Percentiles rank a stretch among this genome's conserved stretches.
These are phyloP conservation scores for Physcomitrium patens DNA, from an alignment of 225 moss, liverwort and hornwort species.

Conservation along the genomic window DNA sequence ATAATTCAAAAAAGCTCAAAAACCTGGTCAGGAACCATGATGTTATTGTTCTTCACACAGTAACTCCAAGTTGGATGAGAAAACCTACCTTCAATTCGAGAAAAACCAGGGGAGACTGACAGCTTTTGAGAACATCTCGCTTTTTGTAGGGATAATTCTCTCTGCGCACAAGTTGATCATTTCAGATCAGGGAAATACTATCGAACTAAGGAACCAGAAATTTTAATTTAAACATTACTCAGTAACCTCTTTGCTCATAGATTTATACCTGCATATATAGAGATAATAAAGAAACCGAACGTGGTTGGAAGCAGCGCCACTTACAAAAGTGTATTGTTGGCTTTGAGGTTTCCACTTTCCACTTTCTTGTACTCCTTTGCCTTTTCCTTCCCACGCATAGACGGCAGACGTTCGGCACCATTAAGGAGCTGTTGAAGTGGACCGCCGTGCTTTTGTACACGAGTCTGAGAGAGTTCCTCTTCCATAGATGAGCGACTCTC, in stretches of 20 bases:
- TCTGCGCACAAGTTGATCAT: slow-evolving; percentile 60
- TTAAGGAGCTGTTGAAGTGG: slow-evolving; percentile 56
- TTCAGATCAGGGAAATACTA: slow-evolving; percentile 34
- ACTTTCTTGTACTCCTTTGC: slow-evolving; percentile 73
- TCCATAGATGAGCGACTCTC: slow-evolving; percentile 39
- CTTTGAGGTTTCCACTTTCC: slow-evolving; percentile 58
- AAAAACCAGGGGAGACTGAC: slow-evolving; percentile 87
- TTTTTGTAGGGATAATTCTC: slow-evolving; percentile 94
- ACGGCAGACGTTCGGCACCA: slow-evolving; percentile 58
- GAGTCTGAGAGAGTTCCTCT: slow-evolving; percentile 33
- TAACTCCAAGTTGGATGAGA: slow-evolving; percentile 44
- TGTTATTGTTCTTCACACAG: slow-evolving; percentile 23
- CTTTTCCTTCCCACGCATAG: slow-evolving; percentile 81
- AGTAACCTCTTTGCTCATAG: not conserved
- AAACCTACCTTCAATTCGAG: slow-evolving; percentile 86
- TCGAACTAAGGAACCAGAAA: slow-evolving; percentile 13
- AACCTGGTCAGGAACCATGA: slow-evolving; percentile 17
- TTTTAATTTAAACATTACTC: not conserved
- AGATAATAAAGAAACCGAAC: not conserved
- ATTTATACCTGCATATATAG: no score
- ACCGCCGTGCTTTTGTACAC: slow-evolving; percentile 52
- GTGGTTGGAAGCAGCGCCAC: slow-evolving; percentile 33
- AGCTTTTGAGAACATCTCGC: slow-evolving; percentile 87
- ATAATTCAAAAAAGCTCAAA: slow-evolving; percentile 19
- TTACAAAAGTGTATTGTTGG: slow-evolving; percentile 82